Percentiles rank a stretch among this genome's conserved stretches.
These are phyloP conservation scores for Francoa sonchifolia DNA, from an alignment of 441 rosid genomes.

Conservation along the genomic window DNA sequence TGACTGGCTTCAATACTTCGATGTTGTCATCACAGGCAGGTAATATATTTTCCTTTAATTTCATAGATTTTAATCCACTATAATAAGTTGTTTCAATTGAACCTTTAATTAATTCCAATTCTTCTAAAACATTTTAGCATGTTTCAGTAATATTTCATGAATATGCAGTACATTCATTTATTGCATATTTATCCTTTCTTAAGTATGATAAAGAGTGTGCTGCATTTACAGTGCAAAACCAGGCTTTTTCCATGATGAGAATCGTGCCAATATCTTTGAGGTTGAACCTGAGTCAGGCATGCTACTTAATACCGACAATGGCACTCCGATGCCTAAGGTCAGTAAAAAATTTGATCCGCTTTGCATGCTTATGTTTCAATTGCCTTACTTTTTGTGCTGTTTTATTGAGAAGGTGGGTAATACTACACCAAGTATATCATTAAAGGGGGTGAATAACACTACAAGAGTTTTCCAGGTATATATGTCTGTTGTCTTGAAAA, in stretches of 20 bases:
- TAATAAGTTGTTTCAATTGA: no score
- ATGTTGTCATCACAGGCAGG: constrained; percentile 96
- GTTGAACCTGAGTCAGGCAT: constrained; percentile 81
- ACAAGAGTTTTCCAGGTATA: constrained; percentile 71
- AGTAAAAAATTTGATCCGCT: constrained; percentile 1
- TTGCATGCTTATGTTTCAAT: neutral
- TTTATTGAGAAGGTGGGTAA: constrained; percentile 51
- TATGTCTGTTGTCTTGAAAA: constrained; percentile 2
- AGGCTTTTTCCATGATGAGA: constrained; percentile 86
- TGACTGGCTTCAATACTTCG: constrained; percentile 88
- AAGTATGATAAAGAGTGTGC: no score
- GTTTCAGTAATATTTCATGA: no score
- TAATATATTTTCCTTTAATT: constrained; percentile 12
- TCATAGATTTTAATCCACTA: constrained; percentile 1
- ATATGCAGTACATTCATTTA: no score
- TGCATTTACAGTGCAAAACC: constrained; percentile 71
- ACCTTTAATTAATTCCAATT: no score
- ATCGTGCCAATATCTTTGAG: constrained; percentile 80
- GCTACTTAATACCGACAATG: constrained; percentile 89
- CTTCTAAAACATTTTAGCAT: no score
- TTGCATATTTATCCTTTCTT: no score
- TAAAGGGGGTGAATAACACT: constrained; percentile 26
- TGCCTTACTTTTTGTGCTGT: neutral
- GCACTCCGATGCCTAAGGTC: constrained; percentile 92
- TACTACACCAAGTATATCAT: constrained; percentile 26